Evolutionary conservation across 768 basidiomycete genomes (phyloP), one percentile per base, ranked within the genome.

Genomic region (Artomyces pyxidatus): DNA sequence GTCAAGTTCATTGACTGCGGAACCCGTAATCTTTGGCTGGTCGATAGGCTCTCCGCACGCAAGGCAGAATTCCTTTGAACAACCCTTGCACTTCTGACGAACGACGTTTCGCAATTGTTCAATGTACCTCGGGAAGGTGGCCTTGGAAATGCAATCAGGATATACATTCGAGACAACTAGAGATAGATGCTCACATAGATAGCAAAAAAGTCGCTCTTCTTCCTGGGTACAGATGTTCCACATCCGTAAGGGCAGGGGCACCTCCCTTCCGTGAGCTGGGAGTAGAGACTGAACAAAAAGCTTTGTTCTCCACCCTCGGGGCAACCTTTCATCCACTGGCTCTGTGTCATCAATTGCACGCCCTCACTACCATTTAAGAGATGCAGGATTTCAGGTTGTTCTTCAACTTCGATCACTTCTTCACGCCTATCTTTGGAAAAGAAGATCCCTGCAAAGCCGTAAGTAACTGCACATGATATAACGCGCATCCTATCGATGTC

Each of bases 261-360:
- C 48, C 69, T 62, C 1, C 79, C 80, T 45, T 76, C 75, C 56
- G 73, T 76, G 45, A 94, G 72, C 55, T 85, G 76, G 41, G 81
- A 77, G 64, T 92, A 94, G 26, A 92, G 75, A 54, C 81, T 77
- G 67, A 96, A 96, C 45, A 96, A 71, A 67, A 86, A 87, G 50
- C 80, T 80, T 61, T 96, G 92, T 64, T 96, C 92, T 59, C 84
- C 82, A 45, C 88, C 89, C 64, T 95, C 92, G 0, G 93, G 92
- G 65, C 93, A 96, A 17, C 93, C 93, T 63, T 88, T 89, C 93
- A 96, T 96, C 91, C 91, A 96, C 61, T 93, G 83, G 23, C 88
- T 89, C 65, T 89, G 87, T 19, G 83, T 83, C 77, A 95, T 81
- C 35, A 93, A 68, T 55, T 78, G 78, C 27, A 81, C 72, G 16